Conservation (phyloP, 2,329 filamentous ascomycete genomes). For the Parastagonospora nodorum region DNA sequence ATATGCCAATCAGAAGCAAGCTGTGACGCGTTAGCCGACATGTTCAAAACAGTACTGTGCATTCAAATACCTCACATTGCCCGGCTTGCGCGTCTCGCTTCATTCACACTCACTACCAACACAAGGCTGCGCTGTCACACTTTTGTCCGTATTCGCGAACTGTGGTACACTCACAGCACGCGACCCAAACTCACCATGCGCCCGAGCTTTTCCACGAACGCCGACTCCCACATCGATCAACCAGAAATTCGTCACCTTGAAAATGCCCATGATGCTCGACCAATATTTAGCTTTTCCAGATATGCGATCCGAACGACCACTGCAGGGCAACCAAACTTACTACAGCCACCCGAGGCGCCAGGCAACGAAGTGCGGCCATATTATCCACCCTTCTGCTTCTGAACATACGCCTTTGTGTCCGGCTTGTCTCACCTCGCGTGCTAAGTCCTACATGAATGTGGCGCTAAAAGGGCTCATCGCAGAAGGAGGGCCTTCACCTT, state of each 20-base stretch:
- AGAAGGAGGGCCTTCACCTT: slow-evolving; percentile 18
- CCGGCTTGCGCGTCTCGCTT: slow-evolving; percentile 1
- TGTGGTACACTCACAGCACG: slow-evolving; percentile 16
- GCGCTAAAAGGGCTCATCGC: slow-evolving; percentile 12
- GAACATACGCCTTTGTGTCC: slow-evolving; percentile 26
- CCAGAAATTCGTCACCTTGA: slow-evolving; percentile 4
- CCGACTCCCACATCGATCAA: slow-evolving; percentile 12
- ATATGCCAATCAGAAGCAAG: slow-evolving; percentile 14
- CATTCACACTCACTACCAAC: slow-evolving; percentile 3
- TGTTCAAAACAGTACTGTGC: slow-evolving; percentile 13
- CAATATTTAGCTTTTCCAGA: slow-evolving; percentile 2
- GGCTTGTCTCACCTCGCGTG: slow-evolving; percentile 14
- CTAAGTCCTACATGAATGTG: slow-evolving; percentile 18
- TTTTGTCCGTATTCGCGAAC: slow-evolving; percentile 4
- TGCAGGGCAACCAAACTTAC: slow-evolving; percentile 1
- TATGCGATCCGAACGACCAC: slow-evolving; percentile 1
- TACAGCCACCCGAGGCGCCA: slow-evolving; percentile 14
- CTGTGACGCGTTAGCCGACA: slow-evolving; percentile 19
- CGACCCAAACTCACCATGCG: slow-evolving; percentile 20
- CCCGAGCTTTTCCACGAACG: slow-evolving; percentile 9
- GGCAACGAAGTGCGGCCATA: slow-evolving; percentile 30
- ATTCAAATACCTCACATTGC: slow-evolving; percentile 16
- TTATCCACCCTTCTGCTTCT: slow-evolving; percentile 24
- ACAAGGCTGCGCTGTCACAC: slow-evolving; percentile 1
- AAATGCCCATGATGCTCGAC: slow-evolving; percentile 15